Percentiles rank a stretch among this genome's conserved stretches.
These are phyloP conservation scores for Rosa chinensis DNA, from an alignment of 306 rosid species.

Conservation along the genomic window DNA sequence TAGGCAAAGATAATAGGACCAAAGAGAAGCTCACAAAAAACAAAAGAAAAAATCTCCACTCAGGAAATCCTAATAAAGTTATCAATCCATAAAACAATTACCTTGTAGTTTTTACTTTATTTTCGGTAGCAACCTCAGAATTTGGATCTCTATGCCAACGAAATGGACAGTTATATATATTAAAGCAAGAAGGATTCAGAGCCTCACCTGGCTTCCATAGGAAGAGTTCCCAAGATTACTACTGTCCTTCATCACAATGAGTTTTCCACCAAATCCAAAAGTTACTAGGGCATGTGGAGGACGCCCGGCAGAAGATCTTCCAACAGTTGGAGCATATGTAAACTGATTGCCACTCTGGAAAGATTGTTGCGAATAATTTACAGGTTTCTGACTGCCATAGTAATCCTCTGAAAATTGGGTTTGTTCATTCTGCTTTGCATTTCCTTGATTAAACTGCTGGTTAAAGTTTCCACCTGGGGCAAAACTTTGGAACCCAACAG, in stretches of 20 bases:
- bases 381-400: constrained; percentile 49
- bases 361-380: constrained; percentile 49
- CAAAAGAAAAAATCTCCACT: neutral
- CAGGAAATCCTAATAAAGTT: constrained; percentile 7
- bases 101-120: neutral
- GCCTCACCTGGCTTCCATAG: constrained; percentile 70
- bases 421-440: constrained; percentile 39
- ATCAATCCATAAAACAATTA: neutral
- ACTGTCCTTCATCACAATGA: constrained; percentile 69
- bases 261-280: constrained; percentile 97
- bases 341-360: constrained; percentile 49
- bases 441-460: constrained; percentile 57
- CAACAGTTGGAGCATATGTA: constrained; percentile 56
- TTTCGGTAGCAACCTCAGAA: neutral
- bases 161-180: constrained; percentile 11
- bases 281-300: constrained; percentile 87
- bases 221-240: constrained; percentile 48
- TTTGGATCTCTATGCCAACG: neutral
- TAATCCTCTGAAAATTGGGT: constrained; percentile 43
- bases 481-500: constrained; percentile 44
- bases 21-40: neutral
- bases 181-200: constrained; percentile 28
- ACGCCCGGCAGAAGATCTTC: constrained; percentile 81
- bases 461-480: constrained; percentile 34
- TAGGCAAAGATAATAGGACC: neutral